Percentiles rank a stretch among this genome's conserved stretches.
These are phyloP conservation scores for Trichoderma sp. DNA, from an alignment of 2,329 filamentous ascomycete species.

Conservation along the genomic window DNA sequence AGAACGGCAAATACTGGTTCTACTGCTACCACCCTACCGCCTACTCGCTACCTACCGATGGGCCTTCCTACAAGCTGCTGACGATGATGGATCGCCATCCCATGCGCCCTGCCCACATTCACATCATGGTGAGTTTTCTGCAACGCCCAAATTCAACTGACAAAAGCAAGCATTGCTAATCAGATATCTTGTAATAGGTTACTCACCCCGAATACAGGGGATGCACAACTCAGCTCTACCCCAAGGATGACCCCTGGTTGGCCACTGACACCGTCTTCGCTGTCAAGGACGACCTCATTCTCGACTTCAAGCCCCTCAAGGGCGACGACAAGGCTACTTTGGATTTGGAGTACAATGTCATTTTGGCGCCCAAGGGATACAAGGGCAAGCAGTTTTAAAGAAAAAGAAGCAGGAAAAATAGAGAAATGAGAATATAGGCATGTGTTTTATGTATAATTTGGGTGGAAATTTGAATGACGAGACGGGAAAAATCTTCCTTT, in stretches of 20 bases:
- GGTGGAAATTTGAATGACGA: background rate
- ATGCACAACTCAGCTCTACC: slow-evolving; percentile 78
- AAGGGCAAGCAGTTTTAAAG: slow-evolving; percentile 42
- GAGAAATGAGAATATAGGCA: background rate
- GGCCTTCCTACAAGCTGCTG: slow-evolving; percentile 49
- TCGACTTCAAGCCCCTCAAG: slow-evolving; percentile 53
- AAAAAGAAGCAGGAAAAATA: background rate
- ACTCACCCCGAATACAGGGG: slow-evolving; percentile 69
- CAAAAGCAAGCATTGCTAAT: slow-evolving; percentile 5
- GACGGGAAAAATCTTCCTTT: background rate
- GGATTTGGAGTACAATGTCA: slow-evolving; percentile 50
- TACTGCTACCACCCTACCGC: slow-evolving; percentile 77
- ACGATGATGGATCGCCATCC: slow-evolving; percentile 53
- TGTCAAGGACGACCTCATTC: slow-evolving; percentile 56
- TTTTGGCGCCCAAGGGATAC: slow-evolving; percentile 51
- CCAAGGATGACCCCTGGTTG: slow-evolving; percentile 68
- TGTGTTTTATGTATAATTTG: background rate
- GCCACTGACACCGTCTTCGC: slow-evolving; percentile 53
- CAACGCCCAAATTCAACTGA: background rate
- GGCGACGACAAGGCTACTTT: slow-evolving; percentile 45
- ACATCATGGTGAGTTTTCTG: slow-evolving; percentile 51
- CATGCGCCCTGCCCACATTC: slow-evolving; percentile 55
- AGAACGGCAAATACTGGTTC: slow-evolving; percentile 71
- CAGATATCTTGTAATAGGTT: slow-evolving; percentile 38
- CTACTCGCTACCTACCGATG: slow-evolving; percentile 71